A percentile compares a stretch with the other conserved stretches of the same genome.
Conservation (phyloP, 805 yeast species). For the Ogataea saltuana region DNA sequence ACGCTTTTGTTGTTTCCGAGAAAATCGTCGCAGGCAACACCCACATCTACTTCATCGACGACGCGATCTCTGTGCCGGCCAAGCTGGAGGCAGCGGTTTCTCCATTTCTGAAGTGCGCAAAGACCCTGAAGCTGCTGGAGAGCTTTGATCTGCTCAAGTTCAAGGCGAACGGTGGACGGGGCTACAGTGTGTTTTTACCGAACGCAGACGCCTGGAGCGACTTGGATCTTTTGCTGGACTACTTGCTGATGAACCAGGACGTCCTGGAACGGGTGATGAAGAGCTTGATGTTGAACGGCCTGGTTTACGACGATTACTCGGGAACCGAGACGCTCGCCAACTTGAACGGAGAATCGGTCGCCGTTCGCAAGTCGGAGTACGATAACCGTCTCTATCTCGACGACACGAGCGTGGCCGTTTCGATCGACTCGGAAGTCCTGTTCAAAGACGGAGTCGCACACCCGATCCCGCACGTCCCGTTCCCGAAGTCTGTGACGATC, state of each 20-base stretch:
- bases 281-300: conserved; percentile 59
- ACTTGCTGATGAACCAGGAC: conserved; percentile 52
- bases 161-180: conserved; percentile 46
- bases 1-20: conserved; percentile 43
- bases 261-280: conserved; percentile 54
- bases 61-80: conserved; percentile 61
- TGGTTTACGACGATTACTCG: conserved; percentile 65
- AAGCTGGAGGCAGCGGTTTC: conserved; percentile 66
- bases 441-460: conserved; percentile 87
- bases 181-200: conserved; percentile 80
- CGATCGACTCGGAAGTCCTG: conserved; percentile 60
- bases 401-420: conserved; percentile 34
- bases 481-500: conserved; percentile 60
- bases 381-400: conserved; percentile 14
- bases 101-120: conserved; percentile 62
- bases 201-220: conserved; percentile 71
- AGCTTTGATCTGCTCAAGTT: conserved; percentile 53
- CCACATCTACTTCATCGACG: conserved; percentile 63
- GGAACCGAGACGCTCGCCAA: conserved; percentile 26
- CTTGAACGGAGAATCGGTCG: conserved; percentile 15
- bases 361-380: conserved; percentile 8
- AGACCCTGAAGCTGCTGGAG: conserved; percentile 58
- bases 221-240: conserved; percentile 59
- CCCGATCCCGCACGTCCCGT: conserved; percentile 53
- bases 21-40: conserved; percentile 61